Conservation (phyloP, 345 rosid species). For the Gossypium anomalum region DNA sequence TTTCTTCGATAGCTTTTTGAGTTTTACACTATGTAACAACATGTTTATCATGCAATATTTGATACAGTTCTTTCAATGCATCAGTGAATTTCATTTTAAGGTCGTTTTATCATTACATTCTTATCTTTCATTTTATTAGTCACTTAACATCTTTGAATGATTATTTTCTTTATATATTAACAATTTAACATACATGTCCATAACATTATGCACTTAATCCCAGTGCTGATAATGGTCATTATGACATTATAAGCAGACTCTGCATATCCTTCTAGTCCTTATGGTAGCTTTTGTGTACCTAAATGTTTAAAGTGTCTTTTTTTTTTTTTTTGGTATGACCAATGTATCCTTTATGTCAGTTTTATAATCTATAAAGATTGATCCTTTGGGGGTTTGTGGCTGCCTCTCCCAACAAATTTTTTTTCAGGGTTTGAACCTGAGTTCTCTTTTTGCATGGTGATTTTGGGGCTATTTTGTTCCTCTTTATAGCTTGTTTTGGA, state of each 20-base stretch:
- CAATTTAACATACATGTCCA: not conserved
- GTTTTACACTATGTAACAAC: not conserved
- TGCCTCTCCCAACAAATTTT: too few species aligned
- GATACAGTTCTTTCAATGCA: not conserved
- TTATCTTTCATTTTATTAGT: slow-evolving; percentile 3
- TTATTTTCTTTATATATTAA: not conserved
- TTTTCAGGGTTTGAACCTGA: too few species aligned
- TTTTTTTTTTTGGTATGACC: too few species aligned
- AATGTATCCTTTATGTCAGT: too few species aligned
- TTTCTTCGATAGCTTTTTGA: not conserved
- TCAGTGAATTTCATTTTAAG: not conserved
- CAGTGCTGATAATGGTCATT: not conserved
- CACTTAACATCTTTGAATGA: not conserved
- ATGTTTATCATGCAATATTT: not conserved
- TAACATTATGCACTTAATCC: not conserved
- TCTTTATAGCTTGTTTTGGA: slow-evolving; percentile 6
- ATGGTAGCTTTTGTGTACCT: not conserved
- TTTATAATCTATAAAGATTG: too few species aligned
- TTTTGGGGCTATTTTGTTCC: not conserved
- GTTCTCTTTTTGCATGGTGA: not conserved
- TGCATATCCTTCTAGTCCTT: not conserved
- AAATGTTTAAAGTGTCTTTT: not conserved
- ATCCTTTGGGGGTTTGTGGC: too few species aligned
- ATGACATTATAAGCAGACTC: not conserved
- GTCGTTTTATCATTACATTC: not conserved